phyloP scores from a whole-genome alignment of 75 land plant species.

The Pseudotsuga menziesii region DNA sequence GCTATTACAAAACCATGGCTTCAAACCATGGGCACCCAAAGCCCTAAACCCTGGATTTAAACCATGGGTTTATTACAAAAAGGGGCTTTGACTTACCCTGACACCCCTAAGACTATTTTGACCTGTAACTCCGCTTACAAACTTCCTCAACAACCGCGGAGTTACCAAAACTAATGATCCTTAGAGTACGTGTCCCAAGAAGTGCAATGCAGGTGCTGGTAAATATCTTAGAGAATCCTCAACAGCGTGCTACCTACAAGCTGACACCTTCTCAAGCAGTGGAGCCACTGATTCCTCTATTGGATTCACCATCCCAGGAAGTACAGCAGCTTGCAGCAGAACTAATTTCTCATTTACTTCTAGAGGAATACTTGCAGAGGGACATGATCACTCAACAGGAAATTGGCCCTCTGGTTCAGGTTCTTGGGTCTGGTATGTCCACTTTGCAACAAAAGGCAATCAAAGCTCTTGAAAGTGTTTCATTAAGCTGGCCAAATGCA shows the following conservation, averaged over 20 bases:
- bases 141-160: no score
- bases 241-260: constrained; percentile 65
- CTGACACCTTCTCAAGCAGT: constrained; percentile 74
- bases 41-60: no score
- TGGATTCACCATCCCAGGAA: constrained; percentile 81
- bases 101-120: no score
- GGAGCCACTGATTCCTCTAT: constrained; percentile 75
- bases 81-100: no score
- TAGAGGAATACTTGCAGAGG: constrained; percentile 84
- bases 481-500: constrained; percentile 88
- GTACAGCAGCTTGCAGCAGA: constrained; percentile 98
- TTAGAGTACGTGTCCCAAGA: no score
- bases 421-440: constrained; percentile 73
- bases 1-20: no score
- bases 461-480: constrained; percentile 80
- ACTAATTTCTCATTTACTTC: constrained; percentile 75
- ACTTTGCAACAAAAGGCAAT: constrained; percentile 85
- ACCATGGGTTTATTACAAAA: no score
- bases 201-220: constrained; percentile 91
- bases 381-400: constrained; percentile 78
- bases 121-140: no score
- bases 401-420: constrained; percentile 76
- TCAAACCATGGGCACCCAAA: no score
- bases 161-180: no score
- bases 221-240: constrained; percentile 91